Evolutionary conservation across 495 filamentous ascomycete species (phyloP), one percentile per base, ranked within the genome.

Genomic region (Delitschia confertaspora): DNA sequence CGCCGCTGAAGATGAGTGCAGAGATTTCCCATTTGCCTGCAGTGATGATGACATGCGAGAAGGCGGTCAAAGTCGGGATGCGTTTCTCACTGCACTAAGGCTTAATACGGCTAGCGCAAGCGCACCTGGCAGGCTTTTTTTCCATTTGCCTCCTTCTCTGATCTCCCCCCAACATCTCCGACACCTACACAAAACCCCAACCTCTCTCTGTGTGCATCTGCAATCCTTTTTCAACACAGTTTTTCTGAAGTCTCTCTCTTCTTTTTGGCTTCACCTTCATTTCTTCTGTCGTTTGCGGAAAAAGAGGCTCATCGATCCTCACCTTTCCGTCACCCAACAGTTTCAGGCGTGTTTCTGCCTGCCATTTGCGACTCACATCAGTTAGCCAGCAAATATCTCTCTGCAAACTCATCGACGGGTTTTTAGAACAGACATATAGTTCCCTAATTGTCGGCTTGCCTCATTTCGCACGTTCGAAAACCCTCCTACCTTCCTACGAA

Each of bases 341-440:
- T 52, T 58, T 55, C 55, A 58, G 51, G 51, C 55, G 55, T 47
- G 55, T 55, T 58, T 58, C 55, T 46, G 49, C 49, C 45, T 55
- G 51, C 43, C 22, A 37, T 39, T 38, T 19, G 45, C 56, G 44
- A 46, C 42, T 58, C 49, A 47, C 44, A 53, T 49, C 45, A 40
- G 32, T 20, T 14, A 32, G 33, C 16, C 37, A 14, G 21, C 18
- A 17, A 38, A n/a, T 38, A 33, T 38, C 31, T 45, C 20, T 51
- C 45, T 34, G 31, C 30, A 38, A n/a, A 20, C 51, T 49, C 51
- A 41, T 41, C 24, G 10, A 17, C 39, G 45, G 29, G 51, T 34
- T 33, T 10, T 14, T 35, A 6, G 40, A 47, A 29, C 22, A 25
- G 23, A 38, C 5, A 32, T 14, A 30, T 38, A 33, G n/a, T 16